A percentile compares a stretch with the other conserved stretches of the same genome.
These are phyloP conservation scores for Panus rudis DNA, from an alignment of 768 basidiomycete species.

Conservation along the genomic window DNA sequence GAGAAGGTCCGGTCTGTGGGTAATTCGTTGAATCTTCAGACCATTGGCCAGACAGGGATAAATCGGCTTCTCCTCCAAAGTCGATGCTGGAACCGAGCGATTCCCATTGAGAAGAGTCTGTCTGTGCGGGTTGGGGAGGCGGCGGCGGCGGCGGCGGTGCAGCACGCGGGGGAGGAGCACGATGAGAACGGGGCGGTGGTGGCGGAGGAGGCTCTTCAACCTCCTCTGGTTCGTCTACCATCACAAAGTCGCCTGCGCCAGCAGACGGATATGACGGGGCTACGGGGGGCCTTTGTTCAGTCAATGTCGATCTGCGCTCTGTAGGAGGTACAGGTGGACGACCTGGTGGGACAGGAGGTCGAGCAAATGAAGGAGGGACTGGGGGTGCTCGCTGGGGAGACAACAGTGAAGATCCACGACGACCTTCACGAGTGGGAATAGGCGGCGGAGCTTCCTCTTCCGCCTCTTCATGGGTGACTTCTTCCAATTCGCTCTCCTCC, in stretches of 20 bases:
- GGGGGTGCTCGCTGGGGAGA: constrained; percentile 10
- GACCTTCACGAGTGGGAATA: constrained; percentile 40
- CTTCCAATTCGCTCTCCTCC: constrained; percentile 70
- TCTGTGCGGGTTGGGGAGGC: constrained; percentile 27
- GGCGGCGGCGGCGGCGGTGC: constrained; percentile 28
- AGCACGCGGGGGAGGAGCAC: constrained; percentile 29
- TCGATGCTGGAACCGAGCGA: constrained; percentile 54
- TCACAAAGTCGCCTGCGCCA: constrained; percentile 27
- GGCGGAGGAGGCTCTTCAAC: constrained; percentile 36
- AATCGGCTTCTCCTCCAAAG: constrained; percentile 41
- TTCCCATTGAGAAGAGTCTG: constrained; percentile 49
- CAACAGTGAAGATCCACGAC: constrained; percentile 16
- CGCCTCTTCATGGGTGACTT: constrained; percentile 47
- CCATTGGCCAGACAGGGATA: constrained; percentile 51
- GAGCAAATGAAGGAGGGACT: constrained; percentile 11
- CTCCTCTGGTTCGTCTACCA: constrained; percentile 22
- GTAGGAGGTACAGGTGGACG: constrained; percentile 21
- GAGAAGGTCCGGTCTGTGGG: constrained; percentile 19
- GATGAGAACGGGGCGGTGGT: constrained; percentile 31
- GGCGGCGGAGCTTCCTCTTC: constrained; percentile 46
- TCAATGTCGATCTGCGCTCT: constrained; percentile 5
- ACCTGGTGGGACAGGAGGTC: constrained; percentile 14
- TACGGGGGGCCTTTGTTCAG: constrained; percentile 8
- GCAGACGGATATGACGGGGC: constrained; percentile 22
- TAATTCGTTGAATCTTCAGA: constrained; percentile 47